Evolutionary conservation across 768 basidiomycete genomes (phyloP).

Genomic region (Termitomyces sp.): DNA sequence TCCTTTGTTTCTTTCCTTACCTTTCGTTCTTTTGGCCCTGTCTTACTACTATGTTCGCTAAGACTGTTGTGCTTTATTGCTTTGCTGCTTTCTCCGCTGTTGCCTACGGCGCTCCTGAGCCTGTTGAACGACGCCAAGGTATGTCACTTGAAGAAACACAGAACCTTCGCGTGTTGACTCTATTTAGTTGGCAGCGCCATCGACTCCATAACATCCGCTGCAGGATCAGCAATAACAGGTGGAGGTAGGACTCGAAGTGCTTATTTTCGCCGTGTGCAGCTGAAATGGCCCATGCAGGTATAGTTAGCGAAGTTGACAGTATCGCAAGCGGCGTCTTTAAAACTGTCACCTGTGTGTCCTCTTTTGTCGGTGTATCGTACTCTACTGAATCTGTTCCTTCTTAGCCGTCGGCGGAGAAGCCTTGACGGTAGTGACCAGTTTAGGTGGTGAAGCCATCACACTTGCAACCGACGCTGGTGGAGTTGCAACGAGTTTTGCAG

Average conservation of each 20-base stretch:
- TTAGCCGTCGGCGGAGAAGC: slow-evolving; percentile 50
- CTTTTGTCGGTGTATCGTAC: slow-evolving; percentile 4
- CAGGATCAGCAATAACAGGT: slow-evolving; percentile 21
- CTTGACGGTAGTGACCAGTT: slow-evolving; percentile 51
- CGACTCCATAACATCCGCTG: slow-evolving; percentile 31
- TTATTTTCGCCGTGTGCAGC: background rate
- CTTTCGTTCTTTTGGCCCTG: slow-evolving; percentile 1
- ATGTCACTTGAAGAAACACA: slow-evolving; percentile 8
- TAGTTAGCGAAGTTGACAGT: slow-evolving; percentile 22
- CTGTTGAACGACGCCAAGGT: slow-evolving; percentile 39
- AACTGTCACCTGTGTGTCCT: slow-evolving; percentile 31
- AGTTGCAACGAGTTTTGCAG: slow-evolving; percentile 45
- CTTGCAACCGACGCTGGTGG: slow-evolving; percentile 41
- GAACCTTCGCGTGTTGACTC: background rate
- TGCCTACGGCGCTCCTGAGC: slow-evolving; percentile 29
- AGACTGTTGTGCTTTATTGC: slow-evolving; percentile 28
- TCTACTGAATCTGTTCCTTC: slow-evolving; percentile 13
- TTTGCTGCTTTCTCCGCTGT: slow-evolving; percentile 28
- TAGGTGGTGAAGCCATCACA: slow-evolving; percentile 55
- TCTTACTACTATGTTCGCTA: slow-evolving; percentile 33
- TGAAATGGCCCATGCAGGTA: no score
- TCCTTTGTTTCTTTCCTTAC: slow-evolving; percentile 8
- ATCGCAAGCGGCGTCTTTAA: slow-evolving; percentile 27
- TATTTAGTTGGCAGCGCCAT: slow-evolving; percentile 32
- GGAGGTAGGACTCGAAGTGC: slow-evolving; percentile 17